Conservation (phyloP, 1,139 yeast species). For the Tardiomyces digboiensis region DNA sequence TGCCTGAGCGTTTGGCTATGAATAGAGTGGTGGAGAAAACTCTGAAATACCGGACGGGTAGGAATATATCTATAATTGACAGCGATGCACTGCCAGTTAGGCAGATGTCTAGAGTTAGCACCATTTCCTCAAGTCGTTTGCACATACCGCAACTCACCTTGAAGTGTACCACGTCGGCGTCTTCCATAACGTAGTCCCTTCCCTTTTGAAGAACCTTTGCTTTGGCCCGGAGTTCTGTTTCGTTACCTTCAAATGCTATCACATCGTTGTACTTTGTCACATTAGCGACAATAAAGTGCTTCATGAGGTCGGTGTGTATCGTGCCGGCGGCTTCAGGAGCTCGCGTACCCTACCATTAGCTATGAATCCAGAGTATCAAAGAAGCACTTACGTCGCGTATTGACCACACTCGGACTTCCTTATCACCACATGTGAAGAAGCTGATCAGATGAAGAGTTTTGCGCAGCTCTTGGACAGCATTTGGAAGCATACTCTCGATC, state of each 20-base stretch:
- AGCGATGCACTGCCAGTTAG: background rate
- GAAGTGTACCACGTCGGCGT: constrained; percentile 66
- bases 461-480: constrained; percentile 59
- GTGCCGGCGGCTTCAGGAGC: constrained; percentile 84
- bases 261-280: constrained; percentile 38
- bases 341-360: constrained; percentile 33
- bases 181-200: constrained; percentile 62
- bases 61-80: no score
- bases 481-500: constrained; percentile 72
- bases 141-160: constrained; percentile 25
- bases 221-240: constrained; percentile 15
- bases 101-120: background rate
- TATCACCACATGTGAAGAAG: constrained; percentile 75
- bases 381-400: constrained; percentile 31
- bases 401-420: constrained; percentile 81
- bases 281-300: constrained; percentile 69
- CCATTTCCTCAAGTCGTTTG: constrained; percentile 1
- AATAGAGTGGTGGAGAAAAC: no score
- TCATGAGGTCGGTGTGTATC: constrained; percentile 72
- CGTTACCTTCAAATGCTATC: constrained; percentile 22
- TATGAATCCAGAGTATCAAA: background rate
- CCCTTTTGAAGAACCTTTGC: constrained; percentile 36
- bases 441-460: constrained; percentile 54
- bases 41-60: no score
- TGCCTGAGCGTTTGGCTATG: no score